phyloP scores from a whole-genome alignment of 805 yeast species.

The Ascoidea asiatica region DNA sequence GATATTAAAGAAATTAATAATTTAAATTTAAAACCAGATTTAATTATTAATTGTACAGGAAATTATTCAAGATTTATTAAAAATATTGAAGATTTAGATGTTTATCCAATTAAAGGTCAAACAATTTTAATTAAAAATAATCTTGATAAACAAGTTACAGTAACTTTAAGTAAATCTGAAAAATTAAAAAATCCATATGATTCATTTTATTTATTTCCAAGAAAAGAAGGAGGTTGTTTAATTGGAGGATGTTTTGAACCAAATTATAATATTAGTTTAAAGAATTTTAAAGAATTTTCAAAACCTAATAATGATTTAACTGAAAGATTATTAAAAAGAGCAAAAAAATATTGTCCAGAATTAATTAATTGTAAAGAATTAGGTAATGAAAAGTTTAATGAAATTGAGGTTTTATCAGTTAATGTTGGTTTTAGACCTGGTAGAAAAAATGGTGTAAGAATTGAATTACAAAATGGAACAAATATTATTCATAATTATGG shows the following conservation, averaged over 20 bases:
- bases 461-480: constrained; percentile 24
- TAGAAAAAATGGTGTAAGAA: constrained; percentile 43
- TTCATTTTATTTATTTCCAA: constrained; percentile 46
- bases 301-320: constrained; percentile 30
- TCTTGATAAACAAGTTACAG: constrained; percentile 20
- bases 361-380: constrained; percentile 17
- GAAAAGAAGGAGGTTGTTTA: constrained; percentile 61
- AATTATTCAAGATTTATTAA: constrained; percentile 27
- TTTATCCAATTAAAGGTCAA: constrained; percentile 48
- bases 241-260: constrained; percentile 38
- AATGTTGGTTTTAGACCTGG: constrained; percentile 63
- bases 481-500: constrained; percentile 51
- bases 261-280: constrained; percentile 15
- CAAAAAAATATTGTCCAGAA: constrained; percentile 21
- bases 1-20: constrained; percentile 36
- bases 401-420: constrained; percentile 31
- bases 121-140: constrained; percentile 37
- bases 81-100: constrained; percentile 31
- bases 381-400: constrained; percentile 13
- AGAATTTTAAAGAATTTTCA: constrained; percentile 5
- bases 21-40: constrained; percentile 27
- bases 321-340: constrained; percentile 31
- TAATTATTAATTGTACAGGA: constrained; percentile 49
- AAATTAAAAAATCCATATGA: constrained; percentile 13
- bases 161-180: constrained; percentile 14